phyloP scores from a whole-genome alignment of 2,329 filamentous ascomycete genomes.

The Celoporthe dispersa region DNA sequence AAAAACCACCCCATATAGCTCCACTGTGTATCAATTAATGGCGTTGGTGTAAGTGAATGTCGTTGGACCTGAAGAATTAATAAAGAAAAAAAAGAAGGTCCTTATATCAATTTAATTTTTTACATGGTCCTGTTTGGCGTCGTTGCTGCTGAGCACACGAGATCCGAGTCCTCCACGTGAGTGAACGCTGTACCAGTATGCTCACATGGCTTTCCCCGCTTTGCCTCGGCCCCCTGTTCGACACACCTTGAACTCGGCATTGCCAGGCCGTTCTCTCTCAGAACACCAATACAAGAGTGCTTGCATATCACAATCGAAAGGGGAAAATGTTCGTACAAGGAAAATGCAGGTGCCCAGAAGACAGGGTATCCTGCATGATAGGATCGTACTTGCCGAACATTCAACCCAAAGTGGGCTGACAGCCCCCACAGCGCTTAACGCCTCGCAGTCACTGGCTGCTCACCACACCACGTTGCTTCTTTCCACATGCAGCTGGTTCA shows the following conservation, averaged over 20 bases:
- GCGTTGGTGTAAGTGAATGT: background rate
- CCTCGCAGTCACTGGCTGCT: background rate
- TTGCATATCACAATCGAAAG: background rate
- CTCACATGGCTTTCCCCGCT: too few species aligned
- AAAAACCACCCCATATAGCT: background rate
- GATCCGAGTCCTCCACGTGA: background rate
- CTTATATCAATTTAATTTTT: too few species aligned
- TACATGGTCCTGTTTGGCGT: too few species aligned
- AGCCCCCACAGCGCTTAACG: constrained; percentile 6
- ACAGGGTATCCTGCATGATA: background rate
- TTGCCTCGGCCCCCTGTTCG: background rate
- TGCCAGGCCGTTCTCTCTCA: background rate
- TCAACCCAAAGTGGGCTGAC: background rate
- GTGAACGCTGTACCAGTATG: background rate
- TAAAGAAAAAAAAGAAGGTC: background rate
- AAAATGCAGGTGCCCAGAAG: background rate
- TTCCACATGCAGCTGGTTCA: background rate
- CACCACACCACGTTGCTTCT: background rate
- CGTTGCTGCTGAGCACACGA: background rate
- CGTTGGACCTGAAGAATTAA: background rate
- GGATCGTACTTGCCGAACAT: background rate
- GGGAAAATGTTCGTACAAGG: background rate
- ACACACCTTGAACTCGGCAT: background rate
- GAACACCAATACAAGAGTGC: background rate
- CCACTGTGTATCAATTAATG: background rate